A percentile compares a stretch with the other conserved stretches of the same genome.
These are phyloP conservation scores for Pseudocercospora vitis DNA, from an alignment of 2,329 filamentous ascomycete species.

Conservation along the genomic window DNA sequence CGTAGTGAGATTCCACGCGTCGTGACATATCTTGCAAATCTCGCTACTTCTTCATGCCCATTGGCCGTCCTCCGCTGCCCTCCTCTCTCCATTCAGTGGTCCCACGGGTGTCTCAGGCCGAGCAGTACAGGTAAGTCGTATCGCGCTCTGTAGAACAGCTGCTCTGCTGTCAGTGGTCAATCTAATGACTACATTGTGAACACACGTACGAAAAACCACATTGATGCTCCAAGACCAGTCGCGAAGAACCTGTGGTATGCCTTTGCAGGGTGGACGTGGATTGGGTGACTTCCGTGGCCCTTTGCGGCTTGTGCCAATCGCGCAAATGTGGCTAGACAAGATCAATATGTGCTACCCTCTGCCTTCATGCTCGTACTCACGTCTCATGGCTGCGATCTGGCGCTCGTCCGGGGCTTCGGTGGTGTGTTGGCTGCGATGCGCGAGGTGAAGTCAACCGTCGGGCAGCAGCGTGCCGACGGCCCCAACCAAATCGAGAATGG, in stretches of 20 bases:
- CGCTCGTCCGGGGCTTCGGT: not conserved
- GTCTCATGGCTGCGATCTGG: constrained; percentile 13
- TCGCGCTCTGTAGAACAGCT: constrained; percentile 96
- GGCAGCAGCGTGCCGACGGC: not conserved
- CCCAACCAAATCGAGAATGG: not conserved
- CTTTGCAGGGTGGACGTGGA: constrained; percentile 60
- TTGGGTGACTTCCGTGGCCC: constrained; percentile 51
- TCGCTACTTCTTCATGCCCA: not conserved
- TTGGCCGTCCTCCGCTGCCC: not conserved
- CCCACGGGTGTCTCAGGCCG: constrained; percentile 96
- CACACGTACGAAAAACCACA: constrained; percentile 95
- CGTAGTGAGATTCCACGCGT: not conserved
- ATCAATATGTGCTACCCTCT: not conserved
- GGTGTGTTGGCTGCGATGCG: not conserved
- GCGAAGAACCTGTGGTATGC: constrained; percentile 81
- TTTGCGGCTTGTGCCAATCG: constrained; percentile 33
- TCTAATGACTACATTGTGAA: no score
- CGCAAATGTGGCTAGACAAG: constrained; percentile 24
- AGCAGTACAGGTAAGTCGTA: constrained; percentile 89
- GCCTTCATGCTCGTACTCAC: not conserved
- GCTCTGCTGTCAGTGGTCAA: constrained; percentile 14
- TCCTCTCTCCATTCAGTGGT: constrained; percentile 62
- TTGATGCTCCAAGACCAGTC: constrained; percentile 85
- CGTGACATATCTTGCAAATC: not conserved
- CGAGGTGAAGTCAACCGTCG: constrained; percentile 9